Evolutionary conservation across 768 basidiomycete genomes (phyloP).

Genomic region (Asterophora lycoperdoides): DNA sequence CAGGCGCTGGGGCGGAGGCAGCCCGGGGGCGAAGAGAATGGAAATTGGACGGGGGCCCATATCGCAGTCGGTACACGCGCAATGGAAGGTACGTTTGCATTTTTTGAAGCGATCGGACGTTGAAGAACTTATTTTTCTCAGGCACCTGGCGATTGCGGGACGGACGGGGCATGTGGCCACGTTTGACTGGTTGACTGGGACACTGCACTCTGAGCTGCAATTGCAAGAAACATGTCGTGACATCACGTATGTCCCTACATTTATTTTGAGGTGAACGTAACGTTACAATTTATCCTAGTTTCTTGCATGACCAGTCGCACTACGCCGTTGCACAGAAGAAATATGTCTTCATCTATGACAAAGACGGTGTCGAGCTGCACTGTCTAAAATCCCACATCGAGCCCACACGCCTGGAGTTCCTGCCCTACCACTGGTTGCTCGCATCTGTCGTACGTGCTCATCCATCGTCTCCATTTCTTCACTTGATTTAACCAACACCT

Average conservation of each 20-base stretch:
- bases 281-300: conserved; percentile 39
- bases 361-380: conserved; percentile 90
- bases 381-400: conserved; percentile 81
- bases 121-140: conserved; percentile 23
- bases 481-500: not conserved
- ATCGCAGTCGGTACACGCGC: conserved; percentile 78
- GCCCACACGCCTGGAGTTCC: conserved; percentile 83
- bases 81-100: conserved; percentile 72
- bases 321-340: conserved; percentile 96
- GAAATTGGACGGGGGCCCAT: conserved; percentile 82
- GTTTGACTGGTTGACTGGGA: conserved; percentile 90
- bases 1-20: conserved; percentile 68
- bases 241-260: conserved; percentile 64
- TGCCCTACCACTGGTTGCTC: conserved; percentile 95
- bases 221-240: conserved; percentile 88
- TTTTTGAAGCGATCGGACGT: not conserved
- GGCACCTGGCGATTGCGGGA: conserved; percentile 85
- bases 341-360: conserved; percentile 95
- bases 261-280: not conserved
- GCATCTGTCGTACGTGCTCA: conserved; percentile 63
- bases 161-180: conserved; percentile 83
- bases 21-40: conserved; percentile 72
- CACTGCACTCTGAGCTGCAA: conserved; percentile 83
- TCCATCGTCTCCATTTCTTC: not conserved
- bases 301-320: conserved; percentile 88